These are phyloP conservation scores for Nannochloris sp. DNA, from an alignment of 139 green algal species.

Conservation along the genomic window DNA sequence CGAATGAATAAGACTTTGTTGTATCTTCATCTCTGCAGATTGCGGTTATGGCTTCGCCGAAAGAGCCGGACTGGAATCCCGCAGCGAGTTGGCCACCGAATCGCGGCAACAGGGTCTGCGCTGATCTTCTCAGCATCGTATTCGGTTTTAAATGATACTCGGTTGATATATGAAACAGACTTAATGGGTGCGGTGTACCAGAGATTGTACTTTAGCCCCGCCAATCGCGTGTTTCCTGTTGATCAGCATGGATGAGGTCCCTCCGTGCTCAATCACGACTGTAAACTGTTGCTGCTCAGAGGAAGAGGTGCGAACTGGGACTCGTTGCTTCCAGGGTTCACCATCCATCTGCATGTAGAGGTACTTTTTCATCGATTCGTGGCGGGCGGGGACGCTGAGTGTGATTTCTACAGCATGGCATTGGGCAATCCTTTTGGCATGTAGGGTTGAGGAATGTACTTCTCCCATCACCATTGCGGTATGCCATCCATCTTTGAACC, in stretches of 20 bases:
- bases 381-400: slow-evolving; percentile 13
- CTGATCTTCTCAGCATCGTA: background rate
- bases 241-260: too few relatives aligned
- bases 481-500: slow-evolving; percentile 62
- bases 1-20: too few relatives aligned
- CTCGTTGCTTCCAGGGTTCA: slow-evolving; percentile 71
- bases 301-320: slow-evolving; percentile 29
- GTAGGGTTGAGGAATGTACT: slow-evolving; percentile 33
- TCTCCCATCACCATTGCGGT: slow-evolving; percentile 58
- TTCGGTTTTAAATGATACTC: background rate
- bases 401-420: slow-evolving; percentile 44
- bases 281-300: background rate
- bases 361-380: background rate
- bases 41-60: too few relatives aligned
- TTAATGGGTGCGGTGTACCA: too few relatives aligned
- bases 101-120: background rate
- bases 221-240: too few relatives aligned
- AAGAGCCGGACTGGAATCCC: slow-evolving; percentile 1
- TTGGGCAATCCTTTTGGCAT: slow-evolving; percentile 64
- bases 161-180: too few relatives aligned
- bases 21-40: too few relatives aligned
- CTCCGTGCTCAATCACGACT: too few relatives aligned
- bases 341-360: slow-evolving; percentile 74
- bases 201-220: too few relatives aligned
- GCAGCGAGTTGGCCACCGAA: slow-evolving; percentile 4